These are phyloP conservation scores for Rubia yunnanensis DNA, from an alignment of 257 asterid genomes.

Conservation along the genomic window DNA sequence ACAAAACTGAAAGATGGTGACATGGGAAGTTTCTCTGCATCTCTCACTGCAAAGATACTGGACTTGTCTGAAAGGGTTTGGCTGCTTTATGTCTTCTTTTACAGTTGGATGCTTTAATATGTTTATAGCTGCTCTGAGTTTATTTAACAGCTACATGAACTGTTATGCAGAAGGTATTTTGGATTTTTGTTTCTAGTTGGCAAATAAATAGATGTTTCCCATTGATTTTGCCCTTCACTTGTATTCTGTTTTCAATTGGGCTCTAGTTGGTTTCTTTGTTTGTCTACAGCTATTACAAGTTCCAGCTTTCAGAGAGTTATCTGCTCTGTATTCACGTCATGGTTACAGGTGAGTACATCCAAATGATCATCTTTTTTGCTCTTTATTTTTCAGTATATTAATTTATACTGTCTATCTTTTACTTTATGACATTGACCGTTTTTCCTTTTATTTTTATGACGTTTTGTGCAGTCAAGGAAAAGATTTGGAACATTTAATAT, in stretches of 20 bases:
- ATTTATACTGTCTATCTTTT: background rate
- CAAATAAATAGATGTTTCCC: background rate
- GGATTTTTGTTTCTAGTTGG: background rate
- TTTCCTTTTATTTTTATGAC: background rate
- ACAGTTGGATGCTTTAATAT: background rate
- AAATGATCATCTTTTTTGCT: conserved; percentile 4
- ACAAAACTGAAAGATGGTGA: conserved; percentile 52
- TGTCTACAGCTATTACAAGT: conserved; percentile 51
- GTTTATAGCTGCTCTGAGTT: background rate
- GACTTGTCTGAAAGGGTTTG: conserved; percentile 59
- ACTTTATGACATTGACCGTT: conserved; percentile 1
- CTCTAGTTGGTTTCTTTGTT: background rate
- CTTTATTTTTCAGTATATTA: background rate
- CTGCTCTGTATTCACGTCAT: conserved; percentile 49
- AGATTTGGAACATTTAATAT: conserved; percentile 55
- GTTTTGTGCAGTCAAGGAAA: conserved; percentile 52
- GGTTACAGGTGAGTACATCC: conserved; percentile 62
- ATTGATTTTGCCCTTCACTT: background rate
- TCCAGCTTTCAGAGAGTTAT: conserved; percentile 70
- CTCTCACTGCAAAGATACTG: conserved; percentile 45
- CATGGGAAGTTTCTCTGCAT: conserved; percentile 65
- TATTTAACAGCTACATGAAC: background rate
- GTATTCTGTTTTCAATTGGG: background rate
- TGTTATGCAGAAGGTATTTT: background rate
- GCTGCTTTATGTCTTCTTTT: conserved; percentile 4